Evolutionary conservation across 768 basidiomycete genomes (phyloP).

Genomic region (Boletellus emodensis): DNA sequence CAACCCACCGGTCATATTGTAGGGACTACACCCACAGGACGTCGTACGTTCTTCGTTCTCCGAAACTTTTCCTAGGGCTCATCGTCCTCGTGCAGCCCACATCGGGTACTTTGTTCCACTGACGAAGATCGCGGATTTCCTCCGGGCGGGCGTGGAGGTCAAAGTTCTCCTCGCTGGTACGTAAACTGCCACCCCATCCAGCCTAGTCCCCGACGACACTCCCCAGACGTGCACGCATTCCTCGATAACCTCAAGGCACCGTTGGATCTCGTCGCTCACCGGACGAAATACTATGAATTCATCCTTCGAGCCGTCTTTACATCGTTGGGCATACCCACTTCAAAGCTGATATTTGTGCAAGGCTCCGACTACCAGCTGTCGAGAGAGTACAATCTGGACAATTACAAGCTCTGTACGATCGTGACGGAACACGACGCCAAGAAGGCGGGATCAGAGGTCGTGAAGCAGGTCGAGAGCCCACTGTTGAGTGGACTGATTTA

Average conservation of each 20-base stretch:
- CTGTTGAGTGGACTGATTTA: slow-evolving; percentile 89
- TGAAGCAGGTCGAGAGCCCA: slow-evolving; percentile 94
- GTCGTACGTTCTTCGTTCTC: slow-evolving; percentile 59
- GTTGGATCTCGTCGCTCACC: slow-evolving; percentile 80
- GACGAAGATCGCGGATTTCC: slow-evolving; percentile 94
- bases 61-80: background rate
- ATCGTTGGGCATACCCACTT: slow-evolving; percentile 86
- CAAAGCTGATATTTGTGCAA: slow-evolving; percentile 76
- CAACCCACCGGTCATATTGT: slow-evolving; percentile 2
- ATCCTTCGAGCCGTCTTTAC: slow-evolving; percentile 79
- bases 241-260: slow-evolving; percentile 97
- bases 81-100: slow-evolving; percentile 58
- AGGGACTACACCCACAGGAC: slow-evolving; percentile 93
- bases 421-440: slow-evolving; percentile 96
- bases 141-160: slow-evolving; percentile 88
- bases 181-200: slow-evolving; percentile 4
- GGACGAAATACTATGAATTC: slow-evolving; percentile 87
- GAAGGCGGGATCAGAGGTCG: slow-evolving; percentile 97
- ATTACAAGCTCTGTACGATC: slow-evolving; percentile 86
- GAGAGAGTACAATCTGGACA: slow-evolving; percentile 90
- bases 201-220: background rate
- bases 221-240: slow-evolving; percentile 89
- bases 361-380: slow-evolving; percentile 93
- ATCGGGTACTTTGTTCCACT: slow-evolving; percentile 96
- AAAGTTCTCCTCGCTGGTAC: slow-evolving; percentile 77